A percentile compares a stretch with the other conserved stretches of the same genome.
These are phyloP conservation scores for Oryza meyeriana DNA, from an alignment of 176 grass and related monocot genomes.

Conservation along the genomic window DNA sequence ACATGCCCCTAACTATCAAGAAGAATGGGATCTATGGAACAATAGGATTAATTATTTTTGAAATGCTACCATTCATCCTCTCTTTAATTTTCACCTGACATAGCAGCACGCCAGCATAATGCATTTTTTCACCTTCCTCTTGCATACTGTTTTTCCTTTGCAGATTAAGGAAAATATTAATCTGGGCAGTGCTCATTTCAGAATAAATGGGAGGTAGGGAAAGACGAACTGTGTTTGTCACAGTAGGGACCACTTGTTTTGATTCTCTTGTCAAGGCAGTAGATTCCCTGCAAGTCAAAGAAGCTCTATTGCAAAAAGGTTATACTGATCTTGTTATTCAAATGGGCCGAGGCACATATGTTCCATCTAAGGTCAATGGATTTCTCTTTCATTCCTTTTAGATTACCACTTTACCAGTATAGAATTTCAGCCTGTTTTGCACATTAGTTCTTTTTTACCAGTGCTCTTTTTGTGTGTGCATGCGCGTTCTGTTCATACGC, in stretches of 20 bases:
- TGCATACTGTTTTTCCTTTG: background rate
- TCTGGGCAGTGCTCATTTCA: background rate
- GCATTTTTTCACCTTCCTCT: background rate
- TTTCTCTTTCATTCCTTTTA: background rate
- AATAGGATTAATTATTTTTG: background rate
- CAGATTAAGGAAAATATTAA: background rate
- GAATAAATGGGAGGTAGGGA: conserved; percentile 11
- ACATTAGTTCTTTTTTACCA: background rate
- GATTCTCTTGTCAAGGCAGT: conserved; percentile 54
- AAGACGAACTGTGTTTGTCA: conserved; percentile 52
- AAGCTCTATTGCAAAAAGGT: conserved; percentile 47
- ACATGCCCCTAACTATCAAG: background rate
- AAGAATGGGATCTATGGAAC: background rate
- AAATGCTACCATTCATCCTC: background rate
- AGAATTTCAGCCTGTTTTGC: background rate
- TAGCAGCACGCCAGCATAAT: background rate
- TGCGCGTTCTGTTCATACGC: background rate
- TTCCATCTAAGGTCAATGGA: conserved; percentile 53
- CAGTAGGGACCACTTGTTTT: conserved; percentile 67
- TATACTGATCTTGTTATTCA: conserved; percentile 62
- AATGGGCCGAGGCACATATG: conserved; percentile 57
- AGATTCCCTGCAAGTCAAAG: conserved; percentile 48
- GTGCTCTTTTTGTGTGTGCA: background rate
- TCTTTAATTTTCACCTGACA: background rate
- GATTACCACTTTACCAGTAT: background rate